Percentiles rank a stretch among this genome's conserved stretches.
Evolutionary conservation across 2,329 filamentous ascomycete genomes (phyloP).

Genomic region (Pseudogymnoascus sp.): DNA sequence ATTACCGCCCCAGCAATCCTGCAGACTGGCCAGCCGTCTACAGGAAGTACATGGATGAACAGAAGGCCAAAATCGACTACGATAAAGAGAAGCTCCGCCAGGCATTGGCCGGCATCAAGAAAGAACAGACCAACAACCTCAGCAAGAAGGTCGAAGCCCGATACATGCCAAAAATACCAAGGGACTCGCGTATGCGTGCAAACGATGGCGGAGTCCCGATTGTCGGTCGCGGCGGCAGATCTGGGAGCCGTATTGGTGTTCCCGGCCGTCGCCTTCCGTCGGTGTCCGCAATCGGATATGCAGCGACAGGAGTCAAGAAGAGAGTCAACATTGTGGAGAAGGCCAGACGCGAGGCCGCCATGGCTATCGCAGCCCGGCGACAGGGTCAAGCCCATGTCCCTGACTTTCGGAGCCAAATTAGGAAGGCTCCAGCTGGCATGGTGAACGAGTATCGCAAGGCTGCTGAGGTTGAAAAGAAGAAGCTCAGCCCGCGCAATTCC

Average conservation of each 20-base stretch:
- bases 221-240: constrained; percentile 34
- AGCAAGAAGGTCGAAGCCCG: constrained; percentile 49
- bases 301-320: not conserved
- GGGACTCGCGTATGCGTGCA: constrained; percentile 31
- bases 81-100: constrained; percentile 50
- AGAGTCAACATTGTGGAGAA: constrained; percentile 41
- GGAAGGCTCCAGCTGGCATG: constrained; percentile 47
- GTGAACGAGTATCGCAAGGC: constrained; percentile 44
- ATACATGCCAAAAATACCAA: constrained; percentile 37
- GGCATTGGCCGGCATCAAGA: constrained; percentile 48
- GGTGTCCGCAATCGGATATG: not conserved
- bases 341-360: constrained; percentile 45
- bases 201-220: constrained; percentile 29
- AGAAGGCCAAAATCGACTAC: constrained; percentile 47
- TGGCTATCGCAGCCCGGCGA: constrained; percentile 14
- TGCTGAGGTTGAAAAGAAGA: constrained; percentile 28
- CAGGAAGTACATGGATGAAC: constrained; percentile 55
- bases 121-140: constrained; percentile 50
- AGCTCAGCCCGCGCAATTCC: constrained; percentile 28
- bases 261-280: not conserved
- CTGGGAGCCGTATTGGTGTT: constrained; percentile 16
- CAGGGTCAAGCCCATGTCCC: constrained; percentile 15
- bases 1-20: constrained; percentile 58
- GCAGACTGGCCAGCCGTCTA: constrained; percentile 75
- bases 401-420: constrained; percentile 32